Evolutionary conservation across 495 filamentous ascomycete species (phyloP), one percentile per base, ranked within the genome.

Genomic region (Glarea lozoyensis): DNA sequence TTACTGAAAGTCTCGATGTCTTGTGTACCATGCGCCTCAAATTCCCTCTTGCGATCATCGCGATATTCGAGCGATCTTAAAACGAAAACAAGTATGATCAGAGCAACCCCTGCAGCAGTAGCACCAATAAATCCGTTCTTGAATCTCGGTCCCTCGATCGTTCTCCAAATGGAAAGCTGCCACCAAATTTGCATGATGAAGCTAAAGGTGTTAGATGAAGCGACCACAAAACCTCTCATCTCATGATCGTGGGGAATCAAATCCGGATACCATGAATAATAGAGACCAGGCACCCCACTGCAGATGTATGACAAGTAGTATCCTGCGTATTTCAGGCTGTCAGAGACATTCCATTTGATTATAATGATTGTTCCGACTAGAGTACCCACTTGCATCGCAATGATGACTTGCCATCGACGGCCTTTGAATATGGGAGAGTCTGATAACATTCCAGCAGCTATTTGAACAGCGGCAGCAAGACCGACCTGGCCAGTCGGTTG

Each of bases 271-370:
- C 46, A 48, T 9, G 46, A 18, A 19, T 43, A 48, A 15, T 23
- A 48, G 13, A 48, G 37, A 22, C 46, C 39, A n/a, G 46, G 46
- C 4, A 48, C 46, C 10, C 46, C 46, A 12, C 31, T 23, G 2
- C 7, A 36, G 13, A 42, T 20, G 21, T 38, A 48, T 10, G 40
- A 30, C 1, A 45, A 19, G 18, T 49, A 49, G 18, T 23, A 49
- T 1, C 67, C 70, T 41, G 72, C 68, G 59, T 66, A 72, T 5
- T 65, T 61, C 15, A 67, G 54, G 0, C 60, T 57, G 27, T 69
- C 59, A 1, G 67, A 64, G 0, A 75, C 64, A 21, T 66, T 59
- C 73, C 70, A 77, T 2, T 64, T 53, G 18, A 23, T 18, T 1
- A 50, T 18, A 6, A 45, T 30, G 15, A 50, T 22, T 4, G 42